Conservation (phyloP, 345 rosid species). For the Syzygium oleosum region DNA sequence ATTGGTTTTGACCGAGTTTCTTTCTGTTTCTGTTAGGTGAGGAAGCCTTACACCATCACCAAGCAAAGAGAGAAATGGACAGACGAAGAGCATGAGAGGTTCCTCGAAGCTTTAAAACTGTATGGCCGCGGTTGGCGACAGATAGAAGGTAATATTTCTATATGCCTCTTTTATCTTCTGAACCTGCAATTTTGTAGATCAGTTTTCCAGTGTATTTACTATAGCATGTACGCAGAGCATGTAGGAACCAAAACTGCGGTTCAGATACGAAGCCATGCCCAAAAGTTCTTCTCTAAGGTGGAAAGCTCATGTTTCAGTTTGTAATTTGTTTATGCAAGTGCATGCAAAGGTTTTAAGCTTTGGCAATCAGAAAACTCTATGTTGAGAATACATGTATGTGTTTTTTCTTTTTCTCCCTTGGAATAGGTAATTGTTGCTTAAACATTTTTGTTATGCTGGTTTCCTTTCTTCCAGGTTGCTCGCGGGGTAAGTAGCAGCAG, state of each 20-base stretch:
- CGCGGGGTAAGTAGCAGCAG: conserved; percentile 28
- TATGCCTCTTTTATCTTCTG: neutral
- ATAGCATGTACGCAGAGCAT: conserved; percentile 48
- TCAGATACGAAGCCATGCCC: conserved; percentile 98
- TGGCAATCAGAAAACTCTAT: neutral
- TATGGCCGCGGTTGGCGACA: conserved; percentile 88
- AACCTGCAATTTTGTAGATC: neutral
- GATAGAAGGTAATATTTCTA: conserved; percentile 47
- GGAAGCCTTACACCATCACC: conserved; percentile 75
- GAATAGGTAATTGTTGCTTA: neutral
- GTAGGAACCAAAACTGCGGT: conserved; percentile 85
- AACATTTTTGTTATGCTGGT: neutral
- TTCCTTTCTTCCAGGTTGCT: conserved; percentile 39
- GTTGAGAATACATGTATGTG: neutral
- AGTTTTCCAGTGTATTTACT: neutral
- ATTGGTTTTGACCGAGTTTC: neutral
- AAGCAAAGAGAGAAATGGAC: conserved; percentile 93
- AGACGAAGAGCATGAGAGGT: conserved; percentile 74
- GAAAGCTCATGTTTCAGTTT: neutral
- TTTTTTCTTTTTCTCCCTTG: neutral
- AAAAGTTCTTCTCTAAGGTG: conserved; percentile 92
- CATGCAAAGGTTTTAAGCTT: neutral
- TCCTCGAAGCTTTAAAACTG: conserved; percentile 78
- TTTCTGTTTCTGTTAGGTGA: conserved; percentile 24
- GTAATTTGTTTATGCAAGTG: neutral